Evolutionary conservation across 2,329 filamentous ascomycete genomes (phyloP), one percentile per base, ranked within the genome.

Genomic region (Coniochaeta prunicola): DNA sequence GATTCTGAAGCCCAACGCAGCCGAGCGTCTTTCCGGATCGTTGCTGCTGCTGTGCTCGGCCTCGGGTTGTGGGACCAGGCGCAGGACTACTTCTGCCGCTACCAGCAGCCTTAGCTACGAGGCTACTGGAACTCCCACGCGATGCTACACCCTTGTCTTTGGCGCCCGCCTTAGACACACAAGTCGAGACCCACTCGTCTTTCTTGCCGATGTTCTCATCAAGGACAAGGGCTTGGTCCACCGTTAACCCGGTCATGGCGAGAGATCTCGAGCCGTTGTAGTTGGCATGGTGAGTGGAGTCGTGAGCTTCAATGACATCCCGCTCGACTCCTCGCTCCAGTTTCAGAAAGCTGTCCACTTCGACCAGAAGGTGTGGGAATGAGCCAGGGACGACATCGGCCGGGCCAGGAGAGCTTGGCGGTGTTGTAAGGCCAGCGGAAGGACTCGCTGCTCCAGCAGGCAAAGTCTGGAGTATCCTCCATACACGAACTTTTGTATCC

Each of bases 1-100:
- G 77, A 68, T 99, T 99, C 63, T 84, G 86, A 57, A 99, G 77
- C 34, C 94, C 94, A 45, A 92, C 89, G 42, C 87, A 88, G 33
- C 94, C 94, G 34, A 86, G 74, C 13, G 85, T 84, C 62, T 86
- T 85, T 10, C 89, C 89, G 40, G 86, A 83, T 64, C 85, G 88
- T 63, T 85, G 86, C 61, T 87, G 84, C 8, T 36, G 53, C 13
- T 26, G 21, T 21, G 82, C 76, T 59, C 90, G 83, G 45, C 91
- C 91, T 64, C 92, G 82, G 0, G 90, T 92, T 62, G 89, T 77
- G 8, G 80, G 75, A 1, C 80, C 81, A 3, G 80, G 83, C 21
- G 80, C 80, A 6, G 85, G 87, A 59, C 91, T 92, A 62, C 82
- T 91, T 31, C 86, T 83, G 42, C 87, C 83, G 59, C 90, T 90